Conservation (phyloP, 495 filamentous ascomycete genomes). For the Parachaetomium inaequale region DNA sequence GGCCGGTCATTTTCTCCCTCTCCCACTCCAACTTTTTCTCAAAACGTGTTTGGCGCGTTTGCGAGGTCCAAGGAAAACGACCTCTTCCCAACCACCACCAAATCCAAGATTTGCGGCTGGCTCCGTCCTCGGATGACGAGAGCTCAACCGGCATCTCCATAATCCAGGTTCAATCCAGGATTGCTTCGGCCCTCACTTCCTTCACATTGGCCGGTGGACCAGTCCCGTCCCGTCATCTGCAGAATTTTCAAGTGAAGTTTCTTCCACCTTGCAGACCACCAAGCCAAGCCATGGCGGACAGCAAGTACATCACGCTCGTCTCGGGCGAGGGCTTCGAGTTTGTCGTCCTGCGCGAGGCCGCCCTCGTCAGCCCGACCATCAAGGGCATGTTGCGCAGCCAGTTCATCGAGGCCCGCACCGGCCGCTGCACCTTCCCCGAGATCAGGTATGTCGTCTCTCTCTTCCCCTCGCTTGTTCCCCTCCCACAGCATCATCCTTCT, state of each 20-base stretch:
- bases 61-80: background rate
- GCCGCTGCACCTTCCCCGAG: constrained; percentile 63
- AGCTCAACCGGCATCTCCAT: background rate
- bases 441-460: constrained; percentile 56
- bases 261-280: background rate
- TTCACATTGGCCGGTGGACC: background rate
- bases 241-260: constrained; percentile 12
- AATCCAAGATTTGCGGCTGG: background rate
- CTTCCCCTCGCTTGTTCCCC: constrained; percentile 4
- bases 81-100: background rate
- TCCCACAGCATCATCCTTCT: constrained; percentile 4
- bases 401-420: constrained; percentile 66
- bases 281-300: constrained; percentile 22
- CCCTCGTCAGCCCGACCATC: constrained; percentile 71
- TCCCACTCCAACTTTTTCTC: constrained; percentile 3
- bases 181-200: background rate
- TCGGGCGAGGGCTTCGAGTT: constrained; percentile 89
- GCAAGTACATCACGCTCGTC: constrained; percentile 78
- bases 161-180: background rate
- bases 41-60: constrained; percentile 8
- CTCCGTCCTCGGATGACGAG: background rate
- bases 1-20: background rate
- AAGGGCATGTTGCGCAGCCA: constrained; percentile 81
- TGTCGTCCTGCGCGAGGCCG: constrained; percentile 72
- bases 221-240: too few relatives aligned